Evolutionary conservation across 805 yeast species (phyloP).

Genomic region (Schwanniomyces yamadae): DNA sequence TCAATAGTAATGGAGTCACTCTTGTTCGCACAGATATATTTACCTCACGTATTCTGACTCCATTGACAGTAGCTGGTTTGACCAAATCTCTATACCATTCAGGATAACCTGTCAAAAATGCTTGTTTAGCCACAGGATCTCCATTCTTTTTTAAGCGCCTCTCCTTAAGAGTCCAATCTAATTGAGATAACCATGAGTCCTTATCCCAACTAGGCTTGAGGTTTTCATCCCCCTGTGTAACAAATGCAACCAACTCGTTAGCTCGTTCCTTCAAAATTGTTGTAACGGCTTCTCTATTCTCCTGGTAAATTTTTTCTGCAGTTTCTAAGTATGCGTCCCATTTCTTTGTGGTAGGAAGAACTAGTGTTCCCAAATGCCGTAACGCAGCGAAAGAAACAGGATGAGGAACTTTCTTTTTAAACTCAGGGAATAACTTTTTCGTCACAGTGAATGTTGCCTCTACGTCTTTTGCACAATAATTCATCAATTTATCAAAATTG

Average conservation of each 20-base stretch:
- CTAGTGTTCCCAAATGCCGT: constrained; percentile 65
- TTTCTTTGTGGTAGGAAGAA: constrained; percentile 69
- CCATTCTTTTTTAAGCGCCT: constrained; percentile 66
- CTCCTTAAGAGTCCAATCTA: constrained; percentile 80
- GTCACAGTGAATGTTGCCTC: constrained; percentile 70
- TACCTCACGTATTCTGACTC: constrained; percentile 37
- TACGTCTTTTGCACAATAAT: constrained; percentile 87
- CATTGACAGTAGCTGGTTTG: constrained; percentile 34
- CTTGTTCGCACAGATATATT: constrained; percentile 71
- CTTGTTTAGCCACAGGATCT: constrained; percentile 64
- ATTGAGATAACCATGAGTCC: constrained; percentile 90
- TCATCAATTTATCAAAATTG: constrained; percentile 60
- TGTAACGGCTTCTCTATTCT: constrained; percentile 56
- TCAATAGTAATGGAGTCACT: constrained; percentile 70
- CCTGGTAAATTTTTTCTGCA: constrained; percentile 67
- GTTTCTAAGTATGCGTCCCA: constrained; percentile 74
- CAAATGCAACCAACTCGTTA: constrained; percentile 48
- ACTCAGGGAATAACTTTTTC: constrained; percentile 66
- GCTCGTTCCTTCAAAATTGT: constrained; percentile 59
- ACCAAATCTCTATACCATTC: constrained; percentile 79
- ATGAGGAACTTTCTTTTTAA: constrained; percentile 73
- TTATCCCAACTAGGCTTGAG: constrained; percentile 33
- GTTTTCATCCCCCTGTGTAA: constrained; percentile 32
- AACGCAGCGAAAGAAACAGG: constrained; percentile 93
- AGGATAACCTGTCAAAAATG: constrained; percentile 84